Percentiles rank a stretch among this genome's conserved stretches.
Evolutionary conservation across 108 stramenopile genomes (phyloP).

Genomic region (Pinguiococcus pyrenoidosus): DNA sequence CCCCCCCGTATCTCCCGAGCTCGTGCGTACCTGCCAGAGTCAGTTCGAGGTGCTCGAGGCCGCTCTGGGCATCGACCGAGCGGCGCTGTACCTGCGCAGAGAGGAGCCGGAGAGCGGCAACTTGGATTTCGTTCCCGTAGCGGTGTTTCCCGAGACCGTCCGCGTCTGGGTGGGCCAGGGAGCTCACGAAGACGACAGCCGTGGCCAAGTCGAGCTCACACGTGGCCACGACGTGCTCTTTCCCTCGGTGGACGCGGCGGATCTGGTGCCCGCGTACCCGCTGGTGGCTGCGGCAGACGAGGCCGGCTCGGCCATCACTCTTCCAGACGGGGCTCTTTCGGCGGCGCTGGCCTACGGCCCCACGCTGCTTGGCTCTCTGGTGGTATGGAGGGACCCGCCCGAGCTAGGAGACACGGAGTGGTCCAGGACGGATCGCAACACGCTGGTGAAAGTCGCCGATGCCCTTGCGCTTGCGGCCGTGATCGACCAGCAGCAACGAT

Average conservation of each 20-base stretch:
- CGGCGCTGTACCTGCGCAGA: conserved; percentile 3
- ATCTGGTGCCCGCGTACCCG: conserved; percentile 1
- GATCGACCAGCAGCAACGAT: conserved; percentile 17
- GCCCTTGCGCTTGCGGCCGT: conserved; percentile 14
- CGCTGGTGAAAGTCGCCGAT: conserved; percentile 9
- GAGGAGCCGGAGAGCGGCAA: conserved; percentile 11
- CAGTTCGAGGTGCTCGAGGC: conserved; percentile 16
- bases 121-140: conserved; percentile 9
- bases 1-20: conserved; percentile 15
- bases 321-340: conserved; percentile 6
- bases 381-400: background rate
- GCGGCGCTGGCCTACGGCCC: conserved; percentile 8
- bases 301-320: background rate
- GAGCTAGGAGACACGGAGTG: background rate
- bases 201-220: background rate
- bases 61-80: background rate
- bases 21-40: background rate
- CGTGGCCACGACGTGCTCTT: background rate
- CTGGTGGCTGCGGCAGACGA: conserved; percentile 1
- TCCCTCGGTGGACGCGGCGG: background rate
- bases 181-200: background rate
- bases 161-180: background rate
- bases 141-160: conserved; percentile 1
- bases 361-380: conserved; percentile 7
- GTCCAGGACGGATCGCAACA: background rate